A percentile compares a stretch with the other conserved stretches of the same genome.
These are phyloP conservation scores for Glaciozyma martinii DNA, from an alignment of 768 basidiomycete species.

Conservation along the genomic window DNA sequence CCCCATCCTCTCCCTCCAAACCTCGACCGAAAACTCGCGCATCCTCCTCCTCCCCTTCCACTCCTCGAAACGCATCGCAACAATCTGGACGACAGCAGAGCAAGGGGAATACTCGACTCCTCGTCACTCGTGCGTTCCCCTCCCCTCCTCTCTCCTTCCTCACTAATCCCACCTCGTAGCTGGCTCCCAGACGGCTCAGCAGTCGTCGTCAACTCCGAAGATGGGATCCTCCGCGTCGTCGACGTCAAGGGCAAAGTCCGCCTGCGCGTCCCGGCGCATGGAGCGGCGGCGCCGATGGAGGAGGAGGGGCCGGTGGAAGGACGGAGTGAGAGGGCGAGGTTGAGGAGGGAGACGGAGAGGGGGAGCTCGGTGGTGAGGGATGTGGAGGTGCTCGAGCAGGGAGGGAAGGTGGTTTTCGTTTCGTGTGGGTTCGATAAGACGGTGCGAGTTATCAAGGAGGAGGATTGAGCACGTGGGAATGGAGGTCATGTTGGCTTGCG, in stretches of 20 bases:
- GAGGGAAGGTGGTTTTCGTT: background rate
- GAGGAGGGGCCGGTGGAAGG: background rate
- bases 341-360: conserved; percentile 28
- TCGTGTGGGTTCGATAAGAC: conserved; percentile 33
- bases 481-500: background rate
- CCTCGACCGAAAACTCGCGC: conserved; percentile 27
- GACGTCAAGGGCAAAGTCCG: conserved; percentile 22
- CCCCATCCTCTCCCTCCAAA: conserved; percentile 33
- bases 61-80: conserved; percentile 23
- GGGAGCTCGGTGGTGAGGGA: conserved; percentile 32
- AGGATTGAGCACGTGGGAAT: background rate
- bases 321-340: conserved; percentile 17
- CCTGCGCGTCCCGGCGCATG: conserved; percentile 22
- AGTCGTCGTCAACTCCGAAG: conserved; percentile 36
- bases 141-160: too few species aligned
- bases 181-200: conserved; percentile 32
- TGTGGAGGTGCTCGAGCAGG: conserved; percentile 7
- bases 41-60: conserved; percentile 37
- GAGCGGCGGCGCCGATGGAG: conserved; percentile 27
- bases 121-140: conserved; percentile 21
- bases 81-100: conserved; percentile 29
- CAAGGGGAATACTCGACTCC: conserved; percentile 34
- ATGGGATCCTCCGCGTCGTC: conserved; percentile 35
- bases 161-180: too few species aligned
- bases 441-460: conserved; percentile 14